Evolutionary conservation across 176 grass and related monocot genomes (phyloP).

Genomic region (Bothriochloa decipiens): DNA sequence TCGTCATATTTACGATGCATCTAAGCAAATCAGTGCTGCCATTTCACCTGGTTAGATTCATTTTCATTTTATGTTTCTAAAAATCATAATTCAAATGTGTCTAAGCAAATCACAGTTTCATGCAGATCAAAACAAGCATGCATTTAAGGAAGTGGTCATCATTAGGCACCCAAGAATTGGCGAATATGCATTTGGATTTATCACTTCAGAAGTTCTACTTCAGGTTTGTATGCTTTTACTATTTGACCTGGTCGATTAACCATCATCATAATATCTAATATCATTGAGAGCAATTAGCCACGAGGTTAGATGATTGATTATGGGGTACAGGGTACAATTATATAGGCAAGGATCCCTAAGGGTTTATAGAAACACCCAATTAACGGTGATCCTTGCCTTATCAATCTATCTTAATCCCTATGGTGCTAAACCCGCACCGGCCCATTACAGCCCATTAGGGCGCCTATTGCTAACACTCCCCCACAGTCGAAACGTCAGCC

Average conservation of each 20-base stretch:
- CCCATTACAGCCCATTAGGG: too few relatives aligned
- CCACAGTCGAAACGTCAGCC: too few relatives aligned
- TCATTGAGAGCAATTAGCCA: too few relatives aligned
- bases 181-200: constrained; percentile 95
- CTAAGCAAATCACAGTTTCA: constrained; percentile 26
- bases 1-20: constrained; percentile 86
- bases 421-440: too few relatives aligned
- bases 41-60: constrained; percentile 79
- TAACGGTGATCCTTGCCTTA: too few relatives aligned
- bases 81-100: constrained; percentile 26
- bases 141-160: constrained; percentile 89
- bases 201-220: constrained; percentile 84
- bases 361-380: too few relatives aligned
- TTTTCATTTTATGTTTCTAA: constrained; percentile 36
- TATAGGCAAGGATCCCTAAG: too few relatives aligned
- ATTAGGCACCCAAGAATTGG: constrained; percentile 83
- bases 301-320: too few relatives aligned
- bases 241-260: background rate
- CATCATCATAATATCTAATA: too few relatives aligned
- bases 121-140: constrained; percentile 87
- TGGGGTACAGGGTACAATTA: too few relatives aligned
- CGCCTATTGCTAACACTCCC: too few relatives aligned
- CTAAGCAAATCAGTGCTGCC: constrained; percentile 87
- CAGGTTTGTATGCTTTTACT: constrained; percentile 54
- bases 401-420: too few relatives aligned